Percentiles rank a stretch among this genome's conserved stretches.
Evolutionary conservation across 306 rosid genomes (phyloP).

Genomic region (Citrullus amarus): DNA sequence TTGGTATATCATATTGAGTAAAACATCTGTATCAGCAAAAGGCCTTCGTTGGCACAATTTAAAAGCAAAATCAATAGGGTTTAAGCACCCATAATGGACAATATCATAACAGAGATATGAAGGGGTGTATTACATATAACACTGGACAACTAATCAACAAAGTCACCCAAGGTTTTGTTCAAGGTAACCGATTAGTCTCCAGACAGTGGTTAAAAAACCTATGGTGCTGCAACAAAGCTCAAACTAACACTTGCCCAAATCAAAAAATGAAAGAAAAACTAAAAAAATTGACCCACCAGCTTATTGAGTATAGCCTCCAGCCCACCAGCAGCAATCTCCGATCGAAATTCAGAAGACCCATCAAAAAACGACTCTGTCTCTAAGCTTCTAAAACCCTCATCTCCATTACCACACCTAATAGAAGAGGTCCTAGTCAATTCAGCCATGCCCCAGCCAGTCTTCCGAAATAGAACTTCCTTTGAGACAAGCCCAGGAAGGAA

Average conservation of each 20-base stretch:
- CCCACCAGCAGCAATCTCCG: conserved; percentile 12
- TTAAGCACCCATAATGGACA: background rate
- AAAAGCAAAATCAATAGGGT: background rate
- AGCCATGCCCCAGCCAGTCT: conserved; percentile 17
- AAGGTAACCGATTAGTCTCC: background rate
- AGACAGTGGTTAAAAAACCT: background rate
- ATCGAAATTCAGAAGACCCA: conserved; percentile 22
- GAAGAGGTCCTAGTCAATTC: conserved; percentile 21
- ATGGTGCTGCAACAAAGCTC: background rate
- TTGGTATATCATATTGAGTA: too few species aligned
- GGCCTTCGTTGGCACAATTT: background rate
- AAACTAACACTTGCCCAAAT: background rate
- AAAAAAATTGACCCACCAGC: conserved; percentile 35
- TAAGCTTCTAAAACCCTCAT: conserved; percentile 31
- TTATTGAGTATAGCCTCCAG: conserved; percentile 47
- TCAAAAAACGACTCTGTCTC: conserved; percentile 44
- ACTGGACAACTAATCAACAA: background rate
- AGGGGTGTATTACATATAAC: background rate
- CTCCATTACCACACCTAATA: conserved; percentile 19
- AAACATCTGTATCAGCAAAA: background rate
- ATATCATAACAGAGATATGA: background rate
- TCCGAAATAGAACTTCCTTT: conserved; percentile 7
- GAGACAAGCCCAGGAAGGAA: conserved; percentile 15
- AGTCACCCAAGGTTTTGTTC: background rate
- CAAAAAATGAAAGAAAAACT: background rate